Percentiles rank a stretch among this genome's conserved stretches.
Conservation (phyloP, 2,329 filamentous ascomycete genomes). For the Talaromyces islandicus region DNA sequence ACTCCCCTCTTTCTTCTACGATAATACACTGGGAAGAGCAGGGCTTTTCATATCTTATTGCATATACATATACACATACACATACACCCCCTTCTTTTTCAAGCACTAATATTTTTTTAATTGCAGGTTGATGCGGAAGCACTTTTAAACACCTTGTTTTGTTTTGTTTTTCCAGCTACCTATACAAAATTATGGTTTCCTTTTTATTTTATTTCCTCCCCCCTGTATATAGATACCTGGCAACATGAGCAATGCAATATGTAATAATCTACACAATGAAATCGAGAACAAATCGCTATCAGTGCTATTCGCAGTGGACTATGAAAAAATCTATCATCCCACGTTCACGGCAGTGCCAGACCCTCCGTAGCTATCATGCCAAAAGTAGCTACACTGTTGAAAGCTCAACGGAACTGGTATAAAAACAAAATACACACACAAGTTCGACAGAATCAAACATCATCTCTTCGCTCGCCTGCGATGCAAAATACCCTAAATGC, state of each 20-base stretch:
- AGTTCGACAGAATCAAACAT: not conserved
- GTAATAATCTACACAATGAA: not conserved
- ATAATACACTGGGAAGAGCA: not conserved
- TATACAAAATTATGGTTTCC: no score
- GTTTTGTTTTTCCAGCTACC: not conserved
- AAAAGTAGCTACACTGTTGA: not conserved
- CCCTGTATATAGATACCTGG: not conserved
- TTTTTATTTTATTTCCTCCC: no score
- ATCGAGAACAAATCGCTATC: not conserved
- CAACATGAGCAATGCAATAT: not conserved
- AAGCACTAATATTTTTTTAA: not conserved
- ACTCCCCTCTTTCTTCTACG: not conserved
- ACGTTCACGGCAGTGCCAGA: not conserved
- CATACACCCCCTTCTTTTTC: not conserved
- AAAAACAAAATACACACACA: not conserved
- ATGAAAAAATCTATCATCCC: not conserved
- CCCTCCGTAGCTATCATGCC: not conserved
- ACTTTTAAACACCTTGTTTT: not conserved
- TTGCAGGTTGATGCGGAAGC: no score
- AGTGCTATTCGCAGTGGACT: not conserved
- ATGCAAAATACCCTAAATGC: constrained; percentile 11
- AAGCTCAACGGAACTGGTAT: not conserved
- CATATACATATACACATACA: not conserved
- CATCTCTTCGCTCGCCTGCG: constrained; percentile 11
- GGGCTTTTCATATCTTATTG: not conserved